Conservation (phyloP, 139 green algal genomes). For the Coelastrella sp. region DNA sequence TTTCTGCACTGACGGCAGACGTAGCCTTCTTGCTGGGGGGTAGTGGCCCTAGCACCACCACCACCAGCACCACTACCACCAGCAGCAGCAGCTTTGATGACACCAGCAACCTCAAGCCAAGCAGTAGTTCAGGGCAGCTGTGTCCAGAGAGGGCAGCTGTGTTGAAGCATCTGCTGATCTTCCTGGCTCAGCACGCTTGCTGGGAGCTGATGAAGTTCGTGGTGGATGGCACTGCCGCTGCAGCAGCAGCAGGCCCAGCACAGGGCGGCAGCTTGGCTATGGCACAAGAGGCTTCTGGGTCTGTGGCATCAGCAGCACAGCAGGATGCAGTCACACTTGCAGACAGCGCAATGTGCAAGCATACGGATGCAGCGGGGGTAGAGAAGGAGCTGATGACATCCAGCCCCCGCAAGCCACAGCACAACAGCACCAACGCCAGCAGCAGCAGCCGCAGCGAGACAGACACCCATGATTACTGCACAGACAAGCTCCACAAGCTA, state of each 20-base stretch:
- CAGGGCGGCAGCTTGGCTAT: background rate
- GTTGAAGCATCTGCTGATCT: constrained; percentile 2
- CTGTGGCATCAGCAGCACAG: background rate
- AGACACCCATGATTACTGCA: too few species aligned
- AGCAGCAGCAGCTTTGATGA: background rate
- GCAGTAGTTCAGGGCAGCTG: background rate
- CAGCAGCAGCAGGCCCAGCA: background rate
- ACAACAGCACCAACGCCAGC: background rate
- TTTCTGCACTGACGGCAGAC: background rate
- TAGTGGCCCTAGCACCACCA: background rate
- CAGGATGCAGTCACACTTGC: background rate
- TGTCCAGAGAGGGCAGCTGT: background rate
- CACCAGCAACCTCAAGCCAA: background rate
- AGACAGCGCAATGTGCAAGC: background rate
- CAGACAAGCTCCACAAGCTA: too few species aligned
- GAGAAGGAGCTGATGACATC: background rate
- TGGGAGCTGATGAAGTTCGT: background rate
- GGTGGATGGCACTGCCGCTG: background rate
- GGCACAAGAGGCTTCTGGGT: background rate
- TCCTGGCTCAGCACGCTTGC: background rate
- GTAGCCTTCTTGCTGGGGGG: background rate
- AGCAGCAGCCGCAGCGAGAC: too few species aligned
- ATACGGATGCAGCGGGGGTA: background rate
- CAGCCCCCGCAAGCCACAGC: background rate
- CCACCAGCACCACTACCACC: too few species aligned